These are phyloP conservation scores for Salix viminalis DNA, from an alignment of 345 rosid genomes.

Conservation along the genomic window DNA sequence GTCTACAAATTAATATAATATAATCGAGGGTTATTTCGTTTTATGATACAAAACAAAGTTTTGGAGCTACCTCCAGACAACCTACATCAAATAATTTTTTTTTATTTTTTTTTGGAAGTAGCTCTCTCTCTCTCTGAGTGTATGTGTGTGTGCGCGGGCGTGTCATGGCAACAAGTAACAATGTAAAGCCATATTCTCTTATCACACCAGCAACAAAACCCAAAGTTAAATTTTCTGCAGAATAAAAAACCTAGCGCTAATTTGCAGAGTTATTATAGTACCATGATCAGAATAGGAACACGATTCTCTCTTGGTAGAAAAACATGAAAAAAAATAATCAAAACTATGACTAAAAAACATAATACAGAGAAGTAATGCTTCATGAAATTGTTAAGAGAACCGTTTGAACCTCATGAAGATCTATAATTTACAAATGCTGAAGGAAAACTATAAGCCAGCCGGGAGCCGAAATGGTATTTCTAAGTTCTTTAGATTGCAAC, in stretches of 20 bases:
- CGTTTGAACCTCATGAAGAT: background rate
- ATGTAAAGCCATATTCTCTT: too few species aligned
- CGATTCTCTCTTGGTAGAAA: background rate
- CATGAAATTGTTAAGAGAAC: background rate
- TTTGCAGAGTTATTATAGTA: background rate
- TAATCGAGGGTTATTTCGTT: too few species aligned
- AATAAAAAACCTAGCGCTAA: background rate
- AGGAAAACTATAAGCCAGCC: background rate
- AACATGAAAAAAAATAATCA: background rate
- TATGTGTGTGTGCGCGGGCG: too few species aligned
- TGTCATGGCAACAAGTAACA: too few species aligned
- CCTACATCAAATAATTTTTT: too few species aligned
- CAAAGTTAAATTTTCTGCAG: background rate
- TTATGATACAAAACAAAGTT: too few species aligned
- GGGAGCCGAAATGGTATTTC: background rate
- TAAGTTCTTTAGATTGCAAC: constrained; percentile 1
- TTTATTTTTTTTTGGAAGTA: too few species aligned
- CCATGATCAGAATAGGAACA: background rate
- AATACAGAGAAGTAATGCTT: background rate
- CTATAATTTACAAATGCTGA: background rate
- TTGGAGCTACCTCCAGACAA: too few species aligned
- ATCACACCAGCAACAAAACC: background rate
- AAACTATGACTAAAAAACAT: background rate
- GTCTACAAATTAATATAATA: too few species aligned
- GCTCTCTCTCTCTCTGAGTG: too few species aligned